Base-by-base conservation (phyloP, 352 stramenopile species). In the Globisporangium viniferum region DNA sequence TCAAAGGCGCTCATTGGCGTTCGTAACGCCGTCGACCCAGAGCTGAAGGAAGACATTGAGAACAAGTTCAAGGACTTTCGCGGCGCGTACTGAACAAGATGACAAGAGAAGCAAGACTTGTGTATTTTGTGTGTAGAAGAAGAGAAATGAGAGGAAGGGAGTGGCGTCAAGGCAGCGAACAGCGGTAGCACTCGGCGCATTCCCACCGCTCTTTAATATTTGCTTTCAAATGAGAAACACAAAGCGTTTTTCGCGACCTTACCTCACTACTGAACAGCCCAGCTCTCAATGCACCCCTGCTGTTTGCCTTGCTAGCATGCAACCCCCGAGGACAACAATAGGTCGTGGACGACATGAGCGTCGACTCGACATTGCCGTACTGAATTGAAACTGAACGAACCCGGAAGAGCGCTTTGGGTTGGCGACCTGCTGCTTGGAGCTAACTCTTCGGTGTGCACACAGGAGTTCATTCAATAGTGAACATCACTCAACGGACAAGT, bases 1-100 rank as follows among this genome's bases (percentile, higher is more conserved):
- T 92, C 89, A 49, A 93, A 94, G 65, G 88, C 89, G 60, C 73
- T 96, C 15, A 94, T 95, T 62, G 89, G 89, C 18, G 88, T 94
- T 22, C 87, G 89, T 68, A 96, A 96, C 64, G 85, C 84, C 3
- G 88, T 96, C 60, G 88, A 95, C 62, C 89, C 89, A 39, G 89
- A 96, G 72, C 78, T 95, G 49, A 96, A 94, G 70, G 89, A 96
- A 66, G 88, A 96, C 71, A 94, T 96, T 55, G 86, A 94, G 76
- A 96, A 96, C 76, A 96, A 96, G 75, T 96, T 95, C 66, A 96
- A 96, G 81, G 87, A 96, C 76, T 91, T 93, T 64, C 81, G 86
- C 31, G 70, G 62, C 54, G 61, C 55, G 46, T 71, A 74, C 59
- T 73, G 46, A 56, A 61, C 6, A 51, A 35, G 27, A 24, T 31